phyloP scores from a whole-genome alignment of 371 early-diverging fungal genomes.

The Saksenaea vasiformis region DNA sequence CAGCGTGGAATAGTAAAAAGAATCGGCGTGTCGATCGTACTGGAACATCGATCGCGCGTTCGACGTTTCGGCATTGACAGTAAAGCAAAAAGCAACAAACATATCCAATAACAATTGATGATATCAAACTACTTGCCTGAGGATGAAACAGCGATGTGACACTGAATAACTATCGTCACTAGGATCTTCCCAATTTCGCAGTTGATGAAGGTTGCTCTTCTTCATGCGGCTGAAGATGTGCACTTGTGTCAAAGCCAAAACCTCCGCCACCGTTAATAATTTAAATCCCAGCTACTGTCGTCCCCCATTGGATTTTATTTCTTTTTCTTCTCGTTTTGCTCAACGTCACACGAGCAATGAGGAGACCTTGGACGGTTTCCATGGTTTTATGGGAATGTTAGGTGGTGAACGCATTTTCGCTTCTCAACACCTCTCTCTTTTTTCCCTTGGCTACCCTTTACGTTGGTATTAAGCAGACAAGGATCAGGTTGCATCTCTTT shows the following conservation, averaged over 20 bases:
- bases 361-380: background rate
- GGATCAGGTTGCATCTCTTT: background rate
- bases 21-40: background rate
- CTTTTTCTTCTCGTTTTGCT: background rate
- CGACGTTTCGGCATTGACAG: background rate
- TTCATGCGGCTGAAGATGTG: background rate
- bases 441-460: background rate
- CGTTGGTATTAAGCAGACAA: background rate
- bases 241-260: background rate
- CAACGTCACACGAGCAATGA: background rate
- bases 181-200: background rate
- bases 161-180: background rate
- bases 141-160: constrained; percentile 2
- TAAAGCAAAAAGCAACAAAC: background rate
- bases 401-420: background rate
- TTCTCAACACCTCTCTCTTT: background rate
- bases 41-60: background rate
- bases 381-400: background rate
- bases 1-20: background rate
- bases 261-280: background rate
- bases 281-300: background rate
- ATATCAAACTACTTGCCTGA: background rate
- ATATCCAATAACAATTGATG: background rate
- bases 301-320: background rate
- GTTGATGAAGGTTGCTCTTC: background rate